Evolutionary conservation across 345 rosid species (phyloP), one percentile per base, ranked within the genome.

Genomic region (Eucalyptus polyanthemos): DNA sequence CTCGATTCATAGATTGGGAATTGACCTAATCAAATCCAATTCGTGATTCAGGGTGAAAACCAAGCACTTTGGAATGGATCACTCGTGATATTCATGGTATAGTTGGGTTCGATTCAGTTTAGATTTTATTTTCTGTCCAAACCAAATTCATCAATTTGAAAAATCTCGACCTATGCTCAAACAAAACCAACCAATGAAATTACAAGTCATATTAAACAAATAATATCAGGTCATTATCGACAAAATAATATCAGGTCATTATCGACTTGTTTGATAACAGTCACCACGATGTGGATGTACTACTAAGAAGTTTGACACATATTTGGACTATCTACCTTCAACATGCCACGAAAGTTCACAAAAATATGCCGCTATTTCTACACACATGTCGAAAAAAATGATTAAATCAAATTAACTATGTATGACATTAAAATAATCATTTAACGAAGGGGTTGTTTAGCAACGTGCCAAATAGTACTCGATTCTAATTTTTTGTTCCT

Each of bases 11-110:
- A 56, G 27, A 24, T 9, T 4, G 29, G 29, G 5, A 29, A n/a
- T 29, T 14, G 19, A 29, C 72, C 17, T n/a, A 12, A 13, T 27
- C 34, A 29, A 62, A 62, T 29, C 9, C 17, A 3, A 8, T 62
- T 29, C 0, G 5, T 9, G 1, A 8, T 14, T 62, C 1, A 6
- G 1, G 17, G 19, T 29, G 72, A 31, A 15, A 62, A 62, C 15
- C 9, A 14, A 62, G 16, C 17, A 29, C 37, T 31, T 14, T 65
- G 19, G 16, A 65, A n/a, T 31, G 21, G 17, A 65, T 14, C 76
- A 65, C 37, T 2, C 0, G 2, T n/a, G 34, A n/a, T n/a, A 16
- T 65, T n/a, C 21, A n/a, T n/a, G 40, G 34, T n/a, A n/a, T 65
- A 31, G 11, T 15, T 65, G 17, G 21, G 21, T 65, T 65, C 5